Base-by-base conservation (phyloP, 2,329 filamentous ascomycete genomes). In the Emergomyces orientalis region DNA sequence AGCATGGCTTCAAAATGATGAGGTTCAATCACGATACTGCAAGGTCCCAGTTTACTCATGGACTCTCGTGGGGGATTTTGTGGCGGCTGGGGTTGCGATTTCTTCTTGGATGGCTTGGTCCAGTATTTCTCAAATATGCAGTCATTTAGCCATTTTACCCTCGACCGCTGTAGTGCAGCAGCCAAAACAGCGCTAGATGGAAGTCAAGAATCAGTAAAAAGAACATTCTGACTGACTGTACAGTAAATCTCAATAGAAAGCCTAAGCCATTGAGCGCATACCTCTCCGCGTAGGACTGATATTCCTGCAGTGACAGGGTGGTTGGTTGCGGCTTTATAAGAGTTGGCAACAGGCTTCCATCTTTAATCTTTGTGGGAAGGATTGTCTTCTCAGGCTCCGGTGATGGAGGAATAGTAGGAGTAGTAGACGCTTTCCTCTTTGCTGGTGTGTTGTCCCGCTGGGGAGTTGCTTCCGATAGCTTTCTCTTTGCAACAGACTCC, bases 1-100 rank as follows among this genome's bases (percentile, higher is more conserved):
- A 85, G 75, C 67, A 80, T 79, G 22, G 81, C 82, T 64, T 85
- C 82, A 66, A 87, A 85, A 8, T 83, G 81, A 72, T 87, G 84
- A 59, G 85, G 85, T 65, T 86, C 85, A 58, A 87, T 81, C 41
- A 82, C 81, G 60, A 88, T 78, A 62, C 82, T 81, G 67, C 83
- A 85, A 63, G 79, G 77, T 56, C 85, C 85, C 41, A 85, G 74
- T 68, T 80, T 81, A 11, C 77, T 72, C 78, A 84, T 83, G 6
- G 79, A 79, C 45, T 84, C 75, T 71, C 80, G 75, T 67, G 82
- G 72, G 1, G 79, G 79, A 56, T 82, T 81, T 62, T 77, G 75
- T 27, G 74, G 72, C 54, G 74, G 73, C 61, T 78, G 79, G 27
- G 72, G 69, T 60, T 81, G 77, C 51, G 77, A 76, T 69, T 83